Evolutionary conservation across 768 basidiomycete species (phyloP), one percentile per base, ranked within the genome.

Genomic region (Chlorophyllum brunneum): DNA sequence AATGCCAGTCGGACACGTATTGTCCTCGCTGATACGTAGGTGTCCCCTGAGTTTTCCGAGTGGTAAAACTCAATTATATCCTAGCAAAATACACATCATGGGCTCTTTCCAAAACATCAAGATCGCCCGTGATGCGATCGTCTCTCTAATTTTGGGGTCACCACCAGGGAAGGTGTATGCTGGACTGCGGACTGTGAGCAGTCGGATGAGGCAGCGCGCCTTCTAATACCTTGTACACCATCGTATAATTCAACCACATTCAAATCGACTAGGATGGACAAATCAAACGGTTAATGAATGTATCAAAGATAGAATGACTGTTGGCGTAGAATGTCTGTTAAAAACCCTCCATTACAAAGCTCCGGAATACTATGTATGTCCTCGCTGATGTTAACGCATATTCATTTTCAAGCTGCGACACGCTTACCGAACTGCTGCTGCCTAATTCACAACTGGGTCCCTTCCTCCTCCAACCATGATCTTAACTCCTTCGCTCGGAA

Each of bases 71-170:
- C 48, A 47, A 37, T 51, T 37, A 29, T 29, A 18, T 41, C 4
- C 5, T 61, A 97, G 95, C 24, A 95, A 97, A 80, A 97, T 99
- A 33, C 95, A 98, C 61, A 98, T 99, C 60, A 85, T 99, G 68
- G 97, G 97, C 20, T 95, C 95, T 13, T 98, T 97, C 74, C 92
- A 95, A 74, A 97, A 97, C 64, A 98, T 99, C 76, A 97, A 95
- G 70, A 82, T 98, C 53, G 97, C 97, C 0, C 81, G 95, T 51
- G 95, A 98, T 67, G 94, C 97, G 5, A 85, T 99, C 56, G 95
- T 97, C 23, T 93, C 92, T 11, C 80, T 97, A 16, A 98, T 98
- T 58, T 78, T 98, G 13, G 95, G 95, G 27, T 95, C 93, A 11
- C 95, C 95, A 0, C 95, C 95, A 44, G 95, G 95, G 46, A 92